Conservation (phyloP, 75 land plant genomes). For the Cupressus sempervirens region DNA sequence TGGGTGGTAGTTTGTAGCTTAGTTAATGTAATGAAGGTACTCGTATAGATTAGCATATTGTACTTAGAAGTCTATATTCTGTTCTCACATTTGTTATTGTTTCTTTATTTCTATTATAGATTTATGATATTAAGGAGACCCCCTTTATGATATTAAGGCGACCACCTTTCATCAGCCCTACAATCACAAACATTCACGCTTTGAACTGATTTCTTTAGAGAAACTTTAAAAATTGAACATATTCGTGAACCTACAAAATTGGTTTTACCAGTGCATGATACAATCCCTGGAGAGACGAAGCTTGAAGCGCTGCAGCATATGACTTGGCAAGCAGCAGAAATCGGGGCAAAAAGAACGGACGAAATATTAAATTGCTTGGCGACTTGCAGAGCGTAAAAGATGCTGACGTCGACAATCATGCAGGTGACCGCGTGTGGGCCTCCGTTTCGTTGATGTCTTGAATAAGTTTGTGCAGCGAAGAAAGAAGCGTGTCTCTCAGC, state of each 20-base stretch:
- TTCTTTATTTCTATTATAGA: too few relatives aligned
- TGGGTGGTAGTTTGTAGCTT: too few relatives aligned
- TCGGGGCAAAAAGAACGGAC: background rate
- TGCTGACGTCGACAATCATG: background rate
- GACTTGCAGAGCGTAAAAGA: background rate
- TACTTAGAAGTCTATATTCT: too few relatives aligned
- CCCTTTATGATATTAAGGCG: too few relatives aligned
- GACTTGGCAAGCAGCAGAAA: background rate
- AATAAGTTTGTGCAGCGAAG: background rate
- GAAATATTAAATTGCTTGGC: background rate
- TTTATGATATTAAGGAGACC: too few relatives aligned
- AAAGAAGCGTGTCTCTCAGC: background rate
- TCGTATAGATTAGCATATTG: too few relatives aligned
- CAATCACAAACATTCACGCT: background rate
- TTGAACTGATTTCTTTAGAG: slow-evolving; percentile 14
- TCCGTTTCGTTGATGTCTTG: background rate
- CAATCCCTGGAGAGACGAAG: background rate
- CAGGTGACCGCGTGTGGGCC: background rate
- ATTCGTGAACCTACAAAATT: slow-evolving; percentile 15
- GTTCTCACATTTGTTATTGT: too few relatives aligned
- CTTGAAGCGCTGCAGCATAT: background rate
- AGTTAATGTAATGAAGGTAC: too few relatives aligned
- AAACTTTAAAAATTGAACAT: slow-evolving; percentile 13
- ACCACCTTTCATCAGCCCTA: too few relatives aligned
- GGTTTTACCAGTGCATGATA: slow-evolving; percentile 15